Base-by-base conservation (phyloP, 2,329 filamentous ascomycete species). In the Fusarium chaquense region DNA sequence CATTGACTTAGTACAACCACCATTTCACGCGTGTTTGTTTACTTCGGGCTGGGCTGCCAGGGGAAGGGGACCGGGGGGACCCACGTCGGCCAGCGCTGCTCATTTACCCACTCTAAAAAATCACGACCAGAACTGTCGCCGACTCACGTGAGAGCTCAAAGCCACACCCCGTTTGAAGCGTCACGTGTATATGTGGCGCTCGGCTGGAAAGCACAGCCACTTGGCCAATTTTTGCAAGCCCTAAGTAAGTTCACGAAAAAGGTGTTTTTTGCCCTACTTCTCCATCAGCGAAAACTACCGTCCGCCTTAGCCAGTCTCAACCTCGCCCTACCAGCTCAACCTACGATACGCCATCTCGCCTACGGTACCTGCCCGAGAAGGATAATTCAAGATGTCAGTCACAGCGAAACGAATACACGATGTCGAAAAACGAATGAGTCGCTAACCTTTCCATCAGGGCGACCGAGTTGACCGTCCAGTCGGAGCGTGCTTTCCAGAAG, bases 401-500 rank as follows among this genome's bases (percentile, higher is more conserved):
- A 46, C 58, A 60, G 36, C 69, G 68, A 71, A 52, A 55, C 57
- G 61, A 70, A 69, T 49, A 58, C n/a, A 46, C 63, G 59, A 70
- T 71, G 20, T 62, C 58, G 58, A 62, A 61, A 41, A 63, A 66
- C 61, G 68, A 70, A 61, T 65, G 58, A 54, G 62, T 72, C 71
- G 71, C 78, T 80, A 75, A 80, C 77, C 70, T 74, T 43, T 76
- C 70, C 67, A 90, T 83, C 85, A 97, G 97, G 94, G 94, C 94
- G 84, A 97, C 94, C 90, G 94, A 97, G 89, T 90, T 98, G 88
- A 97, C 94, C 85, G 96, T 99, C 86, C 96, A 99, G 91, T 97
- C 93, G 84, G 96, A 99, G 92, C 95, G 96, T 89, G 96, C 96
- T 90, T 99, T 93, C 93, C 96, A 98, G 87, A 99, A 99, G 92